Evolutionary conservation across 2,329 filamentous ascomycete genomes (phyloP), one percentile per base, ranked within the genome.

Genomic region (Sporothrix curviconia): DNA sequence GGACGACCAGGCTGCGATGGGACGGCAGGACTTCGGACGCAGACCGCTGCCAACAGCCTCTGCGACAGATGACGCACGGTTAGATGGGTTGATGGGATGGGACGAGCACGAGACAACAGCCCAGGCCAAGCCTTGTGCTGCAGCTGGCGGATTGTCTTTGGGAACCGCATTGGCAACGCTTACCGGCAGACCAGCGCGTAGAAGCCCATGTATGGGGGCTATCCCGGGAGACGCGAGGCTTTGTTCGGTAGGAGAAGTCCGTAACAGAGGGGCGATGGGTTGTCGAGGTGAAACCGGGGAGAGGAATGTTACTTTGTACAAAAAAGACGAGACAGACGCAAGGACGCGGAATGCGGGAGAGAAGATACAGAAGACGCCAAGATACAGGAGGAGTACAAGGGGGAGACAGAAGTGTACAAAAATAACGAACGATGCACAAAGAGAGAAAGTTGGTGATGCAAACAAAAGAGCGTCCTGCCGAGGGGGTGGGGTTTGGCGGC

Each of bases 21-120:
- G 76, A 77, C 55, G 76, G 76, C 73, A 74, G 75, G 55, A 78
- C 63, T 37, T 76, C 76, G 51, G 74, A n/a, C n/a, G n/a, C n/a
- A n/a, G n/a, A n/a, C n/a, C n/a, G n/a, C n/a, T n/a, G n/a, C n/a
- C n/a, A n/a, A n/a, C n/a, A n/a, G n/a, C n/a, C n/a, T n/a, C n/a
- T n/a, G n/a, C n/a, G n/a, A n/a, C n/a, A n/a, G n/a, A n/a, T n/a
- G n/a, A n/a, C n/a, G n/a, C n/a, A n/a, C n/a, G n/a, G n/a, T n/a
- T n/a, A n/a, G n/a, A n/a, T n/a, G n/a, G n/a, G n/a, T n/a, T n/a
- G n/a, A n/a, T n/a, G n/a, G n/a, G n/a, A n/a, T n/a, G n/a, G n/a
- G n/a, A n/a, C n/a, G n/a, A n/a, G n/a, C n/a, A n/a, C n/a, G n/a
- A n/a, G n/a, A n/a, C n/a, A n/a, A n/a, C n/a, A n/a, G n/a, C n/a